phyloP scores from a whole-genome alignment of 2,329 filamentous ascomycete species.

The Fusarium cyanostomum region DNA sequence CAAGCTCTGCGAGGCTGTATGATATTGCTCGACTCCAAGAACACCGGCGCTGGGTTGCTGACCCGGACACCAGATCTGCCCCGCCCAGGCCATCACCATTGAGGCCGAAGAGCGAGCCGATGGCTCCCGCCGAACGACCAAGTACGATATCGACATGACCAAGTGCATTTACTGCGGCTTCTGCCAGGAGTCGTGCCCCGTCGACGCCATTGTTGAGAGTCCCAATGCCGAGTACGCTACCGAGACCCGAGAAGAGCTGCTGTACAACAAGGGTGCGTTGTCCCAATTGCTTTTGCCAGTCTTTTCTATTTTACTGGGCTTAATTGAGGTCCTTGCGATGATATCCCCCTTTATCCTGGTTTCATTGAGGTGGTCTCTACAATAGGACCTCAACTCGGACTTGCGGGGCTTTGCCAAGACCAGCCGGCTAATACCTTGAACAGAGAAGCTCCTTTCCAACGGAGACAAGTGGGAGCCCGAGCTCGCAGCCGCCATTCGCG shows the following conservation, averaged over 20 bases:
- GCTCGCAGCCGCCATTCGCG: constrained; percentile 88
- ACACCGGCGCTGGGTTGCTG: constrained; percentile 6
- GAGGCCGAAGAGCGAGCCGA: constrained; percentile 98
- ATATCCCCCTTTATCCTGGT: background rate
- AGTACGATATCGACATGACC: constrained; percentile 99
- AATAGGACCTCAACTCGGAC: background rate
- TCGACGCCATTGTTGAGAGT: constrained; percentile 83
- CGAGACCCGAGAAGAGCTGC: constrained; percentile 84
- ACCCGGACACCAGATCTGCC: constrained; percentile 73
- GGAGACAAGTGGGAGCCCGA: constrained; percentile 99
- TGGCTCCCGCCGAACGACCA: constrained; percentile 91
- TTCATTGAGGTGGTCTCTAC: background rate
- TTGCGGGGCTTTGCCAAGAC: constrained; percentile 15
- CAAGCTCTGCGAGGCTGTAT: constrained; percentile 95
- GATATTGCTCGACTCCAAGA: constrained; percentile 17
- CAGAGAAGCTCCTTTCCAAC: constrained; percentile 86
- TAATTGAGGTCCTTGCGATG: background rate
- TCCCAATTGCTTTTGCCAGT: background rate
- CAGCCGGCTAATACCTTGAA: constrained; percentile 31
- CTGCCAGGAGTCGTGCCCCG: constrained; percentile 98
- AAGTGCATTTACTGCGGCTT: constrained; percentile 99
- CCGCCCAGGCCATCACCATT: constrained; percentile 97
- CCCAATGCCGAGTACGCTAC: constrained; percentile 72
- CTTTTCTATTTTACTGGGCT: background rate
- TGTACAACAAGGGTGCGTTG: constrained; percentile 87